A percentile compares a stretch with the other conserved stretches of the same genome.
Evolutionary conservation across 148 eudicot genomes (phyloP).

Genomic region (Rhododendron molle): DNA sequence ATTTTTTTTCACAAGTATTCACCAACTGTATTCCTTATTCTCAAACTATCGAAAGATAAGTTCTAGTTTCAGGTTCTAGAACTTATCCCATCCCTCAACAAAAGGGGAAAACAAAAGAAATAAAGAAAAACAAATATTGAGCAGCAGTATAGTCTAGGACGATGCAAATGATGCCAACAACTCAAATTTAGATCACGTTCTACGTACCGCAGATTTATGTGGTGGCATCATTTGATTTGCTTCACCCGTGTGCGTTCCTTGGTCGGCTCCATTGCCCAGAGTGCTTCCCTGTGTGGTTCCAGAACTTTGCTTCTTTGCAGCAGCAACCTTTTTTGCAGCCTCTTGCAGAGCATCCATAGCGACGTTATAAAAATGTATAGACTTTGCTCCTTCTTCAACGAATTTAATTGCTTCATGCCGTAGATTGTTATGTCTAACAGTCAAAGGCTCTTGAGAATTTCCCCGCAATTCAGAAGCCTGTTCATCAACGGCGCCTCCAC

Average conservation of each 20-base stretch:
- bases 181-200: neutral
- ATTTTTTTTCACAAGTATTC: no score
- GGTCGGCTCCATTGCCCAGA: conserved; percentile 23
- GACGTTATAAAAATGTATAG: conserved; percentile 32
- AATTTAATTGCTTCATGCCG: conserved; percentile 28
- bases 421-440: conserved; percentile 18
- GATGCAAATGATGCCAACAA: neutral
- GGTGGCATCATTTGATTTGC: conserved; percentile 15
- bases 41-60: no score
- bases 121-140: neutral
- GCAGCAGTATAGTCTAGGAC: neutral
- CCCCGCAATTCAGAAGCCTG: conserved; percentile 12
- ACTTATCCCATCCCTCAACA: neutral
- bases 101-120: neutral
- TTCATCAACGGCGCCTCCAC: conserved; percentile 15
- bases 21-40: no score
- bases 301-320: conserved; percentile 29
- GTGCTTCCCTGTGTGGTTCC: conserved; percentile 4
- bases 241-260: conserved; percentile 10
- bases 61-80: no score
- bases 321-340: conserved; percentile 41
- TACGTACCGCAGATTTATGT: conserved; percentile 28
- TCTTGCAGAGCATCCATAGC: conserved; percentile 38
- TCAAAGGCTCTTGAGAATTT: conserved; percentile 17
- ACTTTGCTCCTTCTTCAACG: conserved; percentile 46